phyloP scores from a whole-genome alignment of 2,329 filamentous ascomycete species.

The Aspergillus fumigatiaffinis region DNA sequence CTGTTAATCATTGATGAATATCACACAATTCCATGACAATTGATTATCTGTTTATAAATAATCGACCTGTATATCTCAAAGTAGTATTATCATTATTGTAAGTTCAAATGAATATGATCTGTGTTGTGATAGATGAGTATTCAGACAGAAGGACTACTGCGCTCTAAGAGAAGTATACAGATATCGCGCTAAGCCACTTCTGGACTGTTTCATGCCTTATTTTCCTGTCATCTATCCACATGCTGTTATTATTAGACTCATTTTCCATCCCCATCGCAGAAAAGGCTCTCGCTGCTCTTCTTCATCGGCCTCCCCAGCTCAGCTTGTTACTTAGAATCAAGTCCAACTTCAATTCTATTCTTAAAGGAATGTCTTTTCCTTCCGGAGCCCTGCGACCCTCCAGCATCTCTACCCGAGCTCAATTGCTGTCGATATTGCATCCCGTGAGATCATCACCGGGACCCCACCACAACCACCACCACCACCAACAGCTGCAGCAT shows the following conservation, averaged over 20 bases:
- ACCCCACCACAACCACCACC: conserved; percentile 12
- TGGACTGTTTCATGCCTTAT: neutral
- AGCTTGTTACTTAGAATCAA: neutral
- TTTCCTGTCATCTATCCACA: neutral
- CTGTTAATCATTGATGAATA: neutral
- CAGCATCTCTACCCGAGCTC: neutral
- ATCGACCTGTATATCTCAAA: neutral
- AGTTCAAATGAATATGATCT: neutral
- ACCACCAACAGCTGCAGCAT: conserved; percentile 4
- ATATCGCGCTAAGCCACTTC: neutral
- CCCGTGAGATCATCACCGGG: conserved; percentile 9
- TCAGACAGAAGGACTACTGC: too few species aligned
- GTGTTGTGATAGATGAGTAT: too few species aligned
- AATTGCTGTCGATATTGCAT: neutral
- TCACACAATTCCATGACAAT: neutral
- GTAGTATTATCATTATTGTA: neutral
- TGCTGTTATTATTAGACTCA: neutral
- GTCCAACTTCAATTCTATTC: neutral
- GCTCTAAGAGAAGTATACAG: neutral
- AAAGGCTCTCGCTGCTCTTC: neutral
- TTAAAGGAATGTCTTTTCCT: neutral
- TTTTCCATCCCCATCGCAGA: neutral
- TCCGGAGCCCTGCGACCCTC: neutral
- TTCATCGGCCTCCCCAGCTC: neutral
- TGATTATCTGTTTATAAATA: neutral